A percentile compares a stretch with the other conserved stretches of the same genome.
Evolutionary conservation across 2,329 filamentous ascomycete genomes (phyloP).

Genomic region (Didymella segeticola): DNA sequence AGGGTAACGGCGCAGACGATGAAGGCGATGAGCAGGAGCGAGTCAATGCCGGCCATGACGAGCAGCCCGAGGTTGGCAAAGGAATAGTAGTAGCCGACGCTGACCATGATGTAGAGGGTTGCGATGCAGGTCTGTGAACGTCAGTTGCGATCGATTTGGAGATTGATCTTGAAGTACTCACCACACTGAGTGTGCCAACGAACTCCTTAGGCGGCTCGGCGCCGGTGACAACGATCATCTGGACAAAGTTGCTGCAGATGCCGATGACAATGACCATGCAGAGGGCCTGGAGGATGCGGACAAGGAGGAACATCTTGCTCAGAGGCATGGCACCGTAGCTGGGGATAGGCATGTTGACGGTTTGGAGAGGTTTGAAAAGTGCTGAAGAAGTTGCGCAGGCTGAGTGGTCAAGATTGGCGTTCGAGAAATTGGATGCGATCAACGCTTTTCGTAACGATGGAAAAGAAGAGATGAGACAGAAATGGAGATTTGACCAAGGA

Average conservation of each 20-base stretch:
- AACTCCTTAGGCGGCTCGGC: conserved; percentile 74
- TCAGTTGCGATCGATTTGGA: conserved; percentile 4
- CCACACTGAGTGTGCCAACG: conserved; percentile 79
- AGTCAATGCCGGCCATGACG: conserved; percentile 72
- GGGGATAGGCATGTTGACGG: conserved; percentile 59
- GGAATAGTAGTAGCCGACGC: conserved; percentile 82
- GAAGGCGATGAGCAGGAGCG: conserved; percentile 74
- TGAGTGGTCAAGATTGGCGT: not conserved
- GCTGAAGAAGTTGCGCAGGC: conserved; percentile 4
- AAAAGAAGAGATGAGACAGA: conserved; percentile 23
- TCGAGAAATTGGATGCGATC: conserved; percentile 9
- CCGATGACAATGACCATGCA: conserved; percentile 80
- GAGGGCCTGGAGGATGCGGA: conserved; percentile 73
- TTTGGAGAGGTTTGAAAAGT: not conserved
- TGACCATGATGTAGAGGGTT: conserved; percentile 72
- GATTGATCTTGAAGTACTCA: conserved; percentile 56
- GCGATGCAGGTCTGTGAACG: conserved; percentile 73
- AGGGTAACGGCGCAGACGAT: conserved; percentile 79
- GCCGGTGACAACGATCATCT: conserved; percentile 71
- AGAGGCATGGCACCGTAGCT: conserved; percentile 71
- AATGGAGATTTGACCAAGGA: conserved; percentile 41
- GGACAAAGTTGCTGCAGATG: conserved; percentile 81
- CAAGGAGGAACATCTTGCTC: conserved; percentile 77
- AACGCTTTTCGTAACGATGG: conserved; percentile 12
- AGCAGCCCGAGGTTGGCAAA: conserved; percentile 78